Evolutionary conservation across 129 eudicot genomes (phyloP).

Genomic region (Mikania micrantha): DNA sequence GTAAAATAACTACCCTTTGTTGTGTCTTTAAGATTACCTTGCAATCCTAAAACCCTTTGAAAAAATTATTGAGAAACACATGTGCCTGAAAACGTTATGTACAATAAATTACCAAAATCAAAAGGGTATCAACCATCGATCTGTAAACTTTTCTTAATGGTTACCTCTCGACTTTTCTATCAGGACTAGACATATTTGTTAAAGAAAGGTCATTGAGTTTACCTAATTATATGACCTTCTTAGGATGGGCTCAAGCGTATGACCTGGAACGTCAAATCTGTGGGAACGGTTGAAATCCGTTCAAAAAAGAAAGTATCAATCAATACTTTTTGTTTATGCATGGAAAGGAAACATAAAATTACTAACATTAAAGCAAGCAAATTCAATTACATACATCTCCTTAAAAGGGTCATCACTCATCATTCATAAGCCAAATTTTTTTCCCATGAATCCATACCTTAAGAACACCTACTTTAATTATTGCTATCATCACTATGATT

Average conservation of each 20-base stretch:
- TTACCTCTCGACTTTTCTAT: too few species aligned
- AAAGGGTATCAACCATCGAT: neutral
- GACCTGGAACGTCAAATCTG: too few species aligned
- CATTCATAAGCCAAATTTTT: constrained; percentile 21
- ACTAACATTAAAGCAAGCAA: neutral
- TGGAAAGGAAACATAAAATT: neutral
- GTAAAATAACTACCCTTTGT: neutral
- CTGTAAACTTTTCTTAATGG: too few species aligned
- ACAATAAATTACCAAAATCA: neutral
- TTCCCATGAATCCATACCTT: constrained; percentile 16
- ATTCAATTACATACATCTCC: constrained; percentile 30
- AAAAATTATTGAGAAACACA: neutral
- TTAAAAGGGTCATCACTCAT: constrained; percentile 12
- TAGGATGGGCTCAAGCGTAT: too few species aligned
- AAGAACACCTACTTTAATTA: constrained; percentile 29
- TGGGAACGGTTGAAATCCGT: too few species aligned
- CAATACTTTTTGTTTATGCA: neutral
- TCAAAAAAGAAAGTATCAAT: too few species aligned
- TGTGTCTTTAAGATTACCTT: neutral
- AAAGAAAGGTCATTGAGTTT: too few species aligned
- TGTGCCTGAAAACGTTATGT: neutral
- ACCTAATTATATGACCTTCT: too few species aligned
- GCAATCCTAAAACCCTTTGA: neutral
- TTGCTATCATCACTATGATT: constrained; percentile 51
- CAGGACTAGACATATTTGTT: too few species aligned